Conservation (phyloP, 2,329 filamentous ascomycete genomes). For the Rachicladosporium sp. region DNA sequence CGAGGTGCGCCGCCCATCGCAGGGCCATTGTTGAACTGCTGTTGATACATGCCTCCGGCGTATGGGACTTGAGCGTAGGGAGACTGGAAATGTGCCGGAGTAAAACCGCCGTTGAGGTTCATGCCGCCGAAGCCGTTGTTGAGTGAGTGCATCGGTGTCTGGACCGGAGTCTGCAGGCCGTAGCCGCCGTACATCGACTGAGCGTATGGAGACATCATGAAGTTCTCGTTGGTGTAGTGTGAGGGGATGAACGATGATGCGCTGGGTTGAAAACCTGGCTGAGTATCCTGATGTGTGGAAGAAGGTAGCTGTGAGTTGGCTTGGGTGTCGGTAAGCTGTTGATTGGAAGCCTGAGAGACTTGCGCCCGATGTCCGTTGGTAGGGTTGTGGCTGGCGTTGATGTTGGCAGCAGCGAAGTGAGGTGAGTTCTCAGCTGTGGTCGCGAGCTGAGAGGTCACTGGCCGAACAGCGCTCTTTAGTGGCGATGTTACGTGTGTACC, state of each 20-base stretch:
- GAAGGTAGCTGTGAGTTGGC: conserved; percentile 48
- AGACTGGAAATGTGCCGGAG: conserved; percentile 38
- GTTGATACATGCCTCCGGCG: conserved; percentile 31
- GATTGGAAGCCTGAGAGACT: no score
- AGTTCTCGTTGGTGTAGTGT: conserved; percentile 19
- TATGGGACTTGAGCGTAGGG: conserved; percentile 19
- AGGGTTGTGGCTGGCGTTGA: no score
- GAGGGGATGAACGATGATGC: conserved; percentile 64
- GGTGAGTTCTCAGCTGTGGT: not conserved
- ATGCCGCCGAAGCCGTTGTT: conserved; percentile 58
- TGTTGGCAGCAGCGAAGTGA: no score
- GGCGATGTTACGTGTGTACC: conserved; percentile 15
- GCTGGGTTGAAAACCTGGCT: conserved; percentile 66
- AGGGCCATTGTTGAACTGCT: conserved; percentile 32
- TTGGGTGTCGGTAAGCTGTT: conserved; percentile 40
- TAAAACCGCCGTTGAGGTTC: conserved; percentile 35
- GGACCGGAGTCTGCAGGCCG: conserved; percentile 1
- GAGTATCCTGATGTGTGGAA: conserved; percentile 38
- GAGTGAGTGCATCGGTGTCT: conserved; percentile 36
- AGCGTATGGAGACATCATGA: conserved; percentile 8
- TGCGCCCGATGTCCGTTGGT: no score
- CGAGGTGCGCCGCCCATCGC: conserved; percentile 3
- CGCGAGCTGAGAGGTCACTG: conserved; percentile 29
- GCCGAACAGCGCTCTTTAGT: conserved; percentile 11
- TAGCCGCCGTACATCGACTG: conserved; percentile 3